Base-by-base conservation (phyloP, 768 basidiomycete genomes). In the Suillus cothurnatus region DNA sequence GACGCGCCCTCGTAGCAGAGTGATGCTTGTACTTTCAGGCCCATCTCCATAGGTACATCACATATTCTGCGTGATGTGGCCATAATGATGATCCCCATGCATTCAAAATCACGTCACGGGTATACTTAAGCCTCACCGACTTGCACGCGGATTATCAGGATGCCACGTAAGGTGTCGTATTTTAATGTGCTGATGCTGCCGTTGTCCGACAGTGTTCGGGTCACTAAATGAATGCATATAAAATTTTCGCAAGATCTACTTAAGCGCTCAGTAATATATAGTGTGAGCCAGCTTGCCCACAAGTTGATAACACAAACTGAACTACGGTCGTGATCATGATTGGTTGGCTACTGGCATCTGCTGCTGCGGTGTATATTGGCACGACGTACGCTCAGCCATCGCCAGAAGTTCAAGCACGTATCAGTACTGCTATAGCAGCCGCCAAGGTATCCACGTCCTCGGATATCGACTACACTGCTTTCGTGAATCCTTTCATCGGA, bases 401-500 rank as follows among this genome's bases (percentile, higher is more conserved):
- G 23, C 88, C 88, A 7, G 73, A 83, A 52, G 80, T 88, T 19
- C 88, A 90, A 72, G 81, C 81, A 69, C 80, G 86, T 32, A 89
- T 91, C 55, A 78, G 82, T n/a, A 81, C 81, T 21, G 89, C 88
- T 39, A 89, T 90, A 67, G 77, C 82, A 61, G 79, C 77, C 58
- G 84, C 86, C 23, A 31, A 56, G 21, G 41, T 14, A 32, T 80
- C 79, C 1, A 80, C 84, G 53, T 71, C 79, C 17, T 72, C 82
- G 3, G 76, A 78, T 47, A 81, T 84, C 38, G 87, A 90, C 74
- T 88, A 87, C 71, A 88, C 89, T 2, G 78, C 82, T 47, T 90
- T 90, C 64, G 89, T 90, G 12, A 90, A 90, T 68, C 87, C 88
- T 12, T 90, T 89, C 77, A 89, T 90, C 67, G 89, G 88, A 17